Conservation (phyloP, 2,329 filamentous ascomycete genomes). For the Leptographium lundbergii region DNA sequence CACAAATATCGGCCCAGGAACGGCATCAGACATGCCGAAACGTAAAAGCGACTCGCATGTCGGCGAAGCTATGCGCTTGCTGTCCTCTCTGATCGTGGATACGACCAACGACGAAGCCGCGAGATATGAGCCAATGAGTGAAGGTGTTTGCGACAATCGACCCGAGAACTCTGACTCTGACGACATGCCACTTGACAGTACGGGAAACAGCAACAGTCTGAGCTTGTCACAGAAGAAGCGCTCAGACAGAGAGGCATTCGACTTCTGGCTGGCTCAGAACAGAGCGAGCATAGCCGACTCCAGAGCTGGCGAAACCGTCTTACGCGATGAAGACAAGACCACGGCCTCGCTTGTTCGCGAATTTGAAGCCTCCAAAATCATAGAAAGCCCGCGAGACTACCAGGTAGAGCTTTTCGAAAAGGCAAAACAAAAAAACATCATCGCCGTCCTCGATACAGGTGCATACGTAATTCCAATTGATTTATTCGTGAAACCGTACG, state of each 20-base stretch:
- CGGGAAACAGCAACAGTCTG: neutral
- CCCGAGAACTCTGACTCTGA: neutral
- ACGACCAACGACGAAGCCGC: neutral
- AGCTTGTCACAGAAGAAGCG: slow-evolving; percentile 33
- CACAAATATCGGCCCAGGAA: neutral
- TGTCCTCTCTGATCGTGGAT: neutral
- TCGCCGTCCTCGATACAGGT: slow-evolving; percentile 90
- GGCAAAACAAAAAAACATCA: slow-evolving; percentile 74
- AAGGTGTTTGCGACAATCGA: neutral
- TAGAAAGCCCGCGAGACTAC: slow-evolving; percentile 74
- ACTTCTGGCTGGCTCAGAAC: slow-evolving; percentile 26
- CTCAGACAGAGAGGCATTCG: slow-evolving; percentile 36
- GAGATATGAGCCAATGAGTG: neutral
- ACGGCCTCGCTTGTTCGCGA: slow-evolving; percentile 21
- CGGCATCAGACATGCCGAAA: neutral
- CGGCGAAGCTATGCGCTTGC: neutral
- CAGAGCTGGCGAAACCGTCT: slow-evolving; percentile 14
- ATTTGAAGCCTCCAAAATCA: slow-evolving; percentile 38
- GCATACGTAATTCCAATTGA: neutral
- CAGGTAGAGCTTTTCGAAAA: slow-evolving; percentile 84
- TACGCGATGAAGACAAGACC: slow-evolving; percentile 19
- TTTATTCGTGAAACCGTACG: too few species aligned
- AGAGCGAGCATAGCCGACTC: slow-evolving; percentile 19
- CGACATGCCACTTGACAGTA: neutral
- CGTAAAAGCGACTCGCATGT: neutral